Evolutionary conservation across 805 yeast species (phyloP).

Genomic region (Groenewaldozyma salmanticensis): DNA sequence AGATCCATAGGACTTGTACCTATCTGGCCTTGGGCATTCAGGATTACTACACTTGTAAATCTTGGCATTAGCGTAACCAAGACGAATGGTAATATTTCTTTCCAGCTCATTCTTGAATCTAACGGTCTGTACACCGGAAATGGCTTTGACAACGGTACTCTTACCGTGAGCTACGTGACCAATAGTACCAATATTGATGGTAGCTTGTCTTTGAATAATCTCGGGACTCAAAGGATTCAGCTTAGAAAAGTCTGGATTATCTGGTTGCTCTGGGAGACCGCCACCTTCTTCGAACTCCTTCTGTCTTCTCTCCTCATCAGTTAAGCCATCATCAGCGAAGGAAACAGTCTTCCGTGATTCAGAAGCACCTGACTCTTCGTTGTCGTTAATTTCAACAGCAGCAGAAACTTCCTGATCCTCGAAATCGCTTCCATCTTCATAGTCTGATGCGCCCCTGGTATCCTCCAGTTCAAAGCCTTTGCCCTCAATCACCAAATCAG

Average conservation of each 20-base stretch:
- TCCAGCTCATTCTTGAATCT: slow-evolving; percentile 98
- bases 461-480: slow-evolving; percentile 35
- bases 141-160: slow-evolving; percentile 88
- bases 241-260: slow-evolving; percentile 67
- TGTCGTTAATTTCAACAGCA: slow-evolving; percentile 22
- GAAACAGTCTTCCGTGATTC: slow-evolving; percentile 64
- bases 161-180: slow-evolving; percentile 97
- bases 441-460: slow-evolving; percentile 36
- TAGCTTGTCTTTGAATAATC: slow-evolving; percentile 92
- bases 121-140: slow-evolving; percentile 97
- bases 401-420: slow-evolving; percentile 8
- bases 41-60: slow-evolving; percentile 87
- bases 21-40: slow-evolving; percentile 84
- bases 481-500: slow-evolving; percentile 72
- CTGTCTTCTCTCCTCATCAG: slow-evolving; percentile 56
- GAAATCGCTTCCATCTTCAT: slow-evolving; percentile 32
- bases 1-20: slow-evolving; percentile 89
- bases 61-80: slow-evolving; percentile 98
- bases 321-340: slow-evolving; percentile 59
- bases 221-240: slow-evolving; percentile 89
- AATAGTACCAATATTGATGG: slow-evolving; percentile 95
- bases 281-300: slow-evolving; percentile 96
- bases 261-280: slow-evolving; percentile 95
- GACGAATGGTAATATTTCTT: slow-evolving; percentile 96
- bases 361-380: slow-evolving; percentile 25